A percentile compares a stretch with the other conserved stretches of the same genome.
Conservation (phyloP, 352 stramenopile genomes). For the Globisporangium paroecandrum region DNA sequence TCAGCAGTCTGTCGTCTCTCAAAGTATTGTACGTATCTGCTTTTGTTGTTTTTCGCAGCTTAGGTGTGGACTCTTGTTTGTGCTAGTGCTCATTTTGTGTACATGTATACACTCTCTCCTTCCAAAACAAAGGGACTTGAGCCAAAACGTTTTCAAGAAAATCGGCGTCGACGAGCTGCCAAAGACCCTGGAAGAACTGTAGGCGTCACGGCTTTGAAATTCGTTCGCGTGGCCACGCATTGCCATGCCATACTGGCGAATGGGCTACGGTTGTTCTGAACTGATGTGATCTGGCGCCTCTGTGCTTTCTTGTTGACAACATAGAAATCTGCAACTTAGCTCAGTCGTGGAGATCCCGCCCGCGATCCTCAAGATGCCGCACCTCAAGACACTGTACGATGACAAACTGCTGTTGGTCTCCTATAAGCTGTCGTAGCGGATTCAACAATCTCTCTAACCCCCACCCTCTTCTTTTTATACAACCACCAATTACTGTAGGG, state of each 20-base stretch:
- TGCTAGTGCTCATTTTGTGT: not conserved
- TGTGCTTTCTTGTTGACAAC: not conserved
- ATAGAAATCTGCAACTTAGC: conserved; percentile 26
- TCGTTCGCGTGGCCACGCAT: not conserved
- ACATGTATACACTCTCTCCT: not conserved
- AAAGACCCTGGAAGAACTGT: conserved; percentile 21
- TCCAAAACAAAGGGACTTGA: conserved; percentile 18
- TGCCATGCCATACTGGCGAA: no score
- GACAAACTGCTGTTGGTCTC: no score
- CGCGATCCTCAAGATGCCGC: conserved; percentile 29
- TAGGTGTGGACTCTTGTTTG: no score
- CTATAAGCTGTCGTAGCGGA: not conserved
- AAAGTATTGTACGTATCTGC: conserved; percentile 18
- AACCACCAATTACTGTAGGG: conserved; percentile 5
- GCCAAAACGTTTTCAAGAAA: conserved; percentile 22
- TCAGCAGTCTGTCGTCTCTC: conserved; percentile 17
- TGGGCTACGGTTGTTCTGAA: not conserved
- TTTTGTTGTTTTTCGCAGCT: not conserved
- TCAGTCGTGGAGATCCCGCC: conserved; percentile 28
- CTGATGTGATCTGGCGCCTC: no score
- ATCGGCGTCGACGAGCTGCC: conserved; percentile 14
- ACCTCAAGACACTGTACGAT: conserved; percentile 33
- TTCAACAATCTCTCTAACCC: not conserved
- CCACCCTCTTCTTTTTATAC: not conserved
- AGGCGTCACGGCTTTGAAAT: not conserved